Evolutionary conservation across 176 grass and related monocot genomes (phyloP).

Genomic region (Hyparrhenia diplandra): DNA sequence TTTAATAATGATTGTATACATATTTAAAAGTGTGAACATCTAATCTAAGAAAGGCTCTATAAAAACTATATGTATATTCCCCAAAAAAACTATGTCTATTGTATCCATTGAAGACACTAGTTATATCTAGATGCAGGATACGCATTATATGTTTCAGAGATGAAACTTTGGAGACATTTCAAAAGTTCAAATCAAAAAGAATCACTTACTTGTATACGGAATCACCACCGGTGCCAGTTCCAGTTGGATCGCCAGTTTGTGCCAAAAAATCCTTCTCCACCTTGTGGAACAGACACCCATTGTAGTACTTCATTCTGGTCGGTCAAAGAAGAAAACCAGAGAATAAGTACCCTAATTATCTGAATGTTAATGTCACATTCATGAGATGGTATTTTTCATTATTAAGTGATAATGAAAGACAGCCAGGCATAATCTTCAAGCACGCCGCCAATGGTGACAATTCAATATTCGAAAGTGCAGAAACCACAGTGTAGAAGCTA

Average conservation of each 20-base stretch:
- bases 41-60: not conserved
- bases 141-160: not conserved
- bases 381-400: not conserved
- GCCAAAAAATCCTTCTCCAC: slow-evolving; percentile 96
- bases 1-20: not conserved
- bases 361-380: not conserved
- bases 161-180: not conserved
- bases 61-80: not conserved
- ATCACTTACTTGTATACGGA: slow-evolving; percentile 78
- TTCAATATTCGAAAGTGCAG: not conserved
- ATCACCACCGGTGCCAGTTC: slow-evolving; percentile 77
- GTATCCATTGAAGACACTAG: not conserved
- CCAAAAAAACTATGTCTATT: no score
- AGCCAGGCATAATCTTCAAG: not conserved
- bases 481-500: not conserved
- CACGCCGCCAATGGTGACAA: not conserved
- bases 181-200: slow-evolving; percentile 2
- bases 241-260: slow-evolving; percentile 84
- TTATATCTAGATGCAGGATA: not conserved
- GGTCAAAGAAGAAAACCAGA: not conserved
- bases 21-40: not conserved
- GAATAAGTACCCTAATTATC: slow-evolving; percentile 4
- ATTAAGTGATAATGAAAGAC: not conserved
- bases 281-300: slow-evolving; percentile 94
- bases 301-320: slow-evolving; percentile 90